Percentiles rank a stretch among this genome's conserved stretches.
These are phyloP conservation scores for Nadsonia fulvescens DNA, from an alignment of 805 yeast genomes.

Conservation along the genomic window DNA sequence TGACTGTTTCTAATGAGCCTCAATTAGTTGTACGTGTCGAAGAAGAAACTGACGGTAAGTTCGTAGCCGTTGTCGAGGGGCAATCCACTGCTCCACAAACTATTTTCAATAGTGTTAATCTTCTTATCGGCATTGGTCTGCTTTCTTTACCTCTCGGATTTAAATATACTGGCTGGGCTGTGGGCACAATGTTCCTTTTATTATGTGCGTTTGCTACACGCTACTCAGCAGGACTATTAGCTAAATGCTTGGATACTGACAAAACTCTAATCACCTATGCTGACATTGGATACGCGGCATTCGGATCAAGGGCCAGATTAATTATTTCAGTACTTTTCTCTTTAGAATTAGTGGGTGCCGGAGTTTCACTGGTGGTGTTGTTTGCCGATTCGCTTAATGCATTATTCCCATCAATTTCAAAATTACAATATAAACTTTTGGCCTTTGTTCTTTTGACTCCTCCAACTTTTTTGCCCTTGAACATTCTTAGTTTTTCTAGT, in stretches of 20 bases:
- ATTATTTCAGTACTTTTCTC: conserved; percentile 59
- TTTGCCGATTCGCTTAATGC: conserved; percentile 77
- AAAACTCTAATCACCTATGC: conserved; percentile 72
- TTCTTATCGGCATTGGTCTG: conserved; percentile 48
- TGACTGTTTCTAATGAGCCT: conserved; percentile 24
- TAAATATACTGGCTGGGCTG: conserved; percentile 37
- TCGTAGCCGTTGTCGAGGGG: conserved; percentile 57
- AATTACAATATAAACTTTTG: conserved; percentile 41
- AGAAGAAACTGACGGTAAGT: conserved; percentile 53
- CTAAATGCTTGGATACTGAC: conserved; percentile 65
- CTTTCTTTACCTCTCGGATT: conserved; percentile 46
- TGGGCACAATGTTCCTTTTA: conserved; percentile 39
- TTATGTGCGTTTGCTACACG: conserved; percentile 51
- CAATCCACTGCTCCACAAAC: conserved; percentile 63
- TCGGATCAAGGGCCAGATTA: conserved; percentile 59
- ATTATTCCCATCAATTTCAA: conserved; percentile 34
- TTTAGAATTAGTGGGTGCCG: conserved; percentile 60
- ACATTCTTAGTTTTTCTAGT: conserved; percentile 49
- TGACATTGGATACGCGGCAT: conserved; percentile 74
- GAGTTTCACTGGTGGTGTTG: conserved; percentile 62
- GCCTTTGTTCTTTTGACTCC: conserved; percentile 48
- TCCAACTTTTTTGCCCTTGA: conserved; percentile 62
- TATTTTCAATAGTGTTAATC: conserved; percentile 41
- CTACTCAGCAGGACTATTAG: conserved; percentile 59
- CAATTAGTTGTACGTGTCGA: conserved; percentile 41